These are phyloP conservation scores for Mycocentrospora acerina DNA, from an alignment of 2,329 filamentous ascomycete genomes.

Conservation along the genomic window DNA sequence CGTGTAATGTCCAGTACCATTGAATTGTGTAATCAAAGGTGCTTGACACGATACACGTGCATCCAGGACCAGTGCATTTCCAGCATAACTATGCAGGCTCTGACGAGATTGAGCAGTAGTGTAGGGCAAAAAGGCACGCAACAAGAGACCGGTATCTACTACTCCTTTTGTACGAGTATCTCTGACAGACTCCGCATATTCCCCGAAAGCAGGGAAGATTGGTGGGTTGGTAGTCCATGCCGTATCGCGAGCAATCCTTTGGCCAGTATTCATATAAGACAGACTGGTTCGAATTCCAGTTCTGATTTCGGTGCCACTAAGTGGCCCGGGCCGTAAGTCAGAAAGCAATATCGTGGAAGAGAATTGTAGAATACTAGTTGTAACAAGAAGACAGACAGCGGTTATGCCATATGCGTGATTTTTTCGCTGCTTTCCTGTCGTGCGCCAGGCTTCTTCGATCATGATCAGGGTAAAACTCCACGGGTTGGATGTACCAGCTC, in stretches of 20 bases:
- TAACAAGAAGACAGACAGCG: slow-evolving; percentile 3
- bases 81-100: slow-evolving; percentile 2
- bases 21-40: neutral
- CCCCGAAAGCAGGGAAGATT: slow-evolving; percentile 7
- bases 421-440: neutral
- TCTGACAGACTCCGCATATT: slow-evolving; percentile 1
- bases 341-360: slow-evolving; percentile 8
- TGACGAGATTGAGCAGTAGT: slow-evolving; percentile 5
- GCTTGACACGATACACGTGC: slow-evolving; percentile 10
- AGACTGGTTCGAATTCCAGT: slow-evolving; percentile 1
- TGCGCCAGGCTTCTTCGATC: slow-evolving; percentile 2
- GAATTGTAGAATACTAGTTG: slow-evolving; percentile 9
- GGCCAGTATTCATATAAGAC: neutral
- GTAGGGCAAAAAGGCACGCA: slow-evolving; percentile 10
- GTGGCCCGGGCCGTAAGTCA: slow-evolving; percentile 5
- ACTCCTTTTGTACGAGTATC: neutral
- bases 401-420: neutral
- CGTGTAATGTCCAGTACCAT: neutral
- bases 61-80: slow-evolving; percentile 8
- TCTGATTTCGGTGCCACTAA: slow-evolving; percentile 1
- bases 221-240: slow-evolving; percentile 11
- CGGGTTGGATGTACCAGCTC: slow-evolving; percentile 1
- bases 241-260: slow-evolving; percentile 5
- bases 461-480: slow-evolving; percentile 1
- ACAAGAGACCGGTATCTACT: slow-evolving; percentile 8